Evolutionary conservation across 768 basidiomycete species (phyloP).

Genomic region (Glaciozyma antarctica): DNA sequence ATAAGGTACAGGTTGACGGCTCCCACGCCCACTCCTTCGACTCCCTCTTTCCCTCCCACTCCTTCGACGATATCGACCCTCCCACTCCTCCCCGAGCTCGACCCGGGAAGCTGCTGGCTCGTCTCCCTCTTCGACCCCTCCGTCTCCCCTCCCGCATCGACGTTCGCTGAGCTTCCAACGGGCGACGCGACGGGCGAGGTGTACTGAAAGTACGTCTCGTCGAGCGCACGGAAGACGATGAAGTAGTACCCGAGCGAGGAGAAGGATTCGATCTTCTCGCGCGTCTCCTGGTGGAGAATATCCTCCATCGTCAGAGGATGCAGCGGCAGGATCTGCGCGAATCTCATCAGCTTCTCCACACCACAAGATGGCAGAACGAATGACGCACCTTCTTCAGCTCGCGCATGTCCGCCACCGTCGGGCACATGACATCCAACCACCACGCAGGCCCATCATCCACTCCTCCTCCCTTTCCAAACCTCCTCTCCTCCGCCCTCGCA

Average conservation of each 20-base stretch:
- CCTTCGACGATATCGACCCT: constrained; percentile 45
- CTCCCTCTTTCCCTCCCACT: constrained; percentile 43
- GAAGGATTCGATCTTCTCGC: constrained; percentile 84
- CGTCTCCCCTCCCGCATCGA: neutral
- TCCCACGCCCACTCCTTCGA: constrained; percentile 49
- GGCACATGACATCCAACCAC: constrained; percentile 85
- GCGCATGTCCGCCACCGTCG: constrained; percentile 77
- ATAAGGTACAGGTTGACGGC: constrained; percentile 81
- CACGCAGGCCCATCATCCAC: constrained; percentile 48
- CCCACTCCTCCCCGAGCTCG: constrained; percentile 36
- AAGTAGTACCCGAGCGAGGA: constrained; percentile 83
- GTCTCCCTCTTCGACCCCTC: constrained; percentile 23
- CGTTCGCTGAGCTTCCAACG: neutral
- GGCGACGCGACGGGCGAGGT: constrained; percentile 9
- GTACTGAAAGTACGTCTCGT: constrained; percentile 47
- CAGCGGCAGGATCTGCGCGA: constrained; percentile 60
- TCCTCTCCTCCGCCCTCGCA: constrained; percentile 17
- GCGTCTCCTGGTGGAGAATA: constrained; percentile 78
- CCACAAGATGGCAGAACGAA: neutral
- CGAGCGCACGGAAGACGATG: constrained; percentile 72
- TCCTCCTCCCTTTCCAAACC: constrained; percentile 21
- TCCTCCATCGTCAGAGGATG: constrained; percentile 91
- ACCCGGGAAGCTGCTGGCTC: constrained; percentile 21
- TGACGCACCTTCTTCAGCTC: constrained; percentile 64
- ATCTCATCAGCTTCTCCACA: neutral